Percentiles rank a stretch among this genome's conserved stretches.
Evolutionary conservation across 2,329 filamentous ascomycete species (phyloP).

Genomic region (Clarireedia paspali): DNA sequence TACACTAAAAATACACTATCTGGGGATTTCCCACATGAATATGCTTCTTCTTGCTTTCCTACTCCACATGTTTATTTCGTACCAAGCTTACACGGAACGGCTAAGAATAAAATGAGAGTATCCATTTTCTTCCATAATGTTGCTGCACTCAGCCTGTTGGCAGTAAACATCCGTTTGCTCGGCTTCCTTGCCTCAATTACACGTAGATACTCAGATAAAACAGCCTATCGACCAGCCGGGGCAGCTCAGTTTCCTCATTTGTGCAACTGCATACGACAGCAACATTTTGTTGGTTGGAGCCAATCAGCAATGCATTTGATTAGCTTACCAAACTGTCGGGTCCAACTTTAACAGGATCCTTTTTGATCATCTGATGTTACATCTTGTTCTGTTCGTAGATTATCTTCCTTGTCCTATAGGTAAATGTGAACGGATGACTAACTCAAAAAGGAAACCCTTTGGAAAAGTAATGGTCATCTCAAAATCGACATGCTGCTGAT

Average conservation of each 20-base stretch:
- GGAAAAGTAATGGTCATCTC: neutral
- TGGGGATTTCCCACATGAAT: slow-evolving; percentile 3
- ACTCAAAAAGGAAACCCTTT: neutral
- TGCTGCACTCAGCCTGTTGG: neutral
- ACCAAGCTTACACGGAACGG: neutral
- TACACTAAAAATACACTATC: neutral
- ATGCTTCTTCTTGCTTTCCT: neutral
- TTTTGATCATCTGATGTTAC: too few species aligned
- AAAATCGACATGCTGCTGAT: neutral
- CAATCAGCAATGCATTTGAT: neutral
- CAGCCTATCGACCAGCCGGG: neutral
- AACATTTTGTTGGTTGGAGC: neutral
- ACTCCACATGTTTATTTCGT: neutral
- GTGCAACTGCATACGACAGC: neutral
- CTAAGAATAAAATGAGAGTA: slow-evolving; percentile 5
- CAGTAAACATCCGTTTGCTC: neutral
- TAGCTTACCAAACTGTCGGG: too few species aligned
- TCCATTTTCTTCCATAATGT: neutral
- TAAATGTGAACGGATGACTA: too few species aligned
- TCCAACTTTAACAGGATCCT: too few species aligned
- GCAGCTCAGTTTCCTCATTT: slow-evolving; percentile 2
- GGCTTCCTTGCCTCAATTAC: neutral
- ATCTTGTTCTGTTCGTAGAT: too few species aligned
- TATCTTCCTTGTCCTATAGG: too few species aligned
- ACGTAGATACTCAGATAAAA: neutral